Base-by-base conservation (phyloP, 2,329 filamentous ascomycete genomes). In the Arthrobotrys sinensis region DNA sequence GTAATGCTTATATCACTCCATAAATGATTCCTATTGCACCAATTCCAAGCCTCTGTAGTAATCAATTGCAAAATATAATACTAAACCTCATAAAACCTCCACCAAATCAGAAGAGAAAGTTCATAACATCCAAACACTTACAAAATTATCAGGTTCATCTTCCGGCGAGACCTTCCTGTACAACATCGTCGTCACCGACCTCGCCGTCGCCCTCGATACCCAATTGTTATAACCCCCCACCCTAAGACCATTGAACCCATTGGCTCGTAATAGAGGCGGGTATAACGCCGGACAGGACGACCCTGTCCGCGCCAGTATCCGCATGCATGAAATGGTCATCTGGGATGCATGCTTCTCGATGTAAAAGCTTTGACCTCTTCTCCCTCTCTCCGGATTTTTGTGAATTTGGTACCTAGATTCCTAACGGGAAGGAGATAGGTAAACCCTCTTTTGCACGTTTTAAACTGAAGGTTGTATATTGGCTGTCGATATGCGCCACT, bases 241-340 rank as follows among this genome's bases (percentile, higher is more conserved):
- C 38, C 21, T 10, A 6, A 4, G 8, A 11, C 50, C 52, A 63
- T 45, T 45, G 19, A 48, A 24, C 1, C 28, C 34, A 34, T 32
- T 21, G 16, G 7, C 14, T 7, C 50, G 60, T 43, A 21, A 60
- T 50, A 16, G 3, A 14, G 36, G 48, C 38, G 60, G 21, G 46
- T 40, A 60, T 40, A 73, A 38, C 36, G 14, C 38, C 34, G 62
- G 53, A 38, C 63, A 65, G 24, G 43, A 45, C 19, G 55, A n/a
- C 32, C 40, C 53, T 3, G 63, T 11, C 46, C 72, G 72, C 55
- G 38, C 36, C 19, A 65, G 45, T 50, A 43, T 60, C 40, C 32
- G 46, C 48, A 65, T 65, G 46, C 46, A 60, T 32, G 28, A 11
- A 36, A 50, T 21, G 46, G 24, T 76, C 72, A 76, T 76, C 57